Conservation (phyloP, 306 rosid genomes). For the Malus sieversii region DNA sequence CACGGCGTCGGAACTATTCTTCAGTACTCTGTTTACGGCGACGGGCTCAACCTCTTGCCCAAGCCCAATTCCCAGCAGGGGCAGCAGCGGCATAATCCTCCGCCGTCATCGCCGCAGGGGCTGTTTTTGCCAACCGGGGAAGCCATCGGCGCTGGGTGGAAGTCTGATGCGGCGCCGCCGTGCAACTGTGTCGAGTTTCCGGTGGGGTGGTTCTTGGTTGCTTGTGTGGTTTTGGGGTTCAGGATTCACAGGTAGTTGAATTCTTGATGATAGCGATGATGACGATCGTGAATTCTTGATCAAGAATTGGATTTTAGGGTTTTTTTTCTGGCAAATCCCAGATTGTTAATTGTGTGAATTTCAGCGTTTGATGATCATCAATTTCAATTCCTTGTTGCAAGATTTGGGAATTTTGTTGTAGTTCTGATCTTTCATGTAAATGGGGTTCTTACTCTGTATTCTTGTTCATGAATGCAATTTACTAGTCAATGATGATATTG, state of each 20-base stretch:
- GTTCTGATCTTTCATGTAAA: neutral
- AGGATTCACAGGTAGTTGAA: conserved; percentile 20
- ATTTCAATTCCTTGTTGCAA: neutral
- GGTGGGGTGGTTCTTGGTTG: conserved; percentile 23
- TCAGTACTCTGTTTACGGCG: conserved; percentile 39
- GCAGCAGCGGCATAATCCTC: neutral
- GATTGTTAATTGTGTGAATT: neutral
- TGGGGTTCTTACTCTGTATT: neutral
- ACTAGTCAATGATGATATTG: neutral
- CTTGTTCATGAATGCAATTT: neutral
- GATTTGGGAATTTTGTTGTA: neutral
- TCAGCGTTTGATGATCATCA: neutral
- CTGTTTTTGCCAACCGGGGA: neutral
- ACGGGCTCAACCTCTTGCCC: conserved; percentile 3
- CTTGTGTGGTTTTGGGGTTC: conserved; percentile 14
- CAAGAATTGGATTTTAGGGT: neutral
- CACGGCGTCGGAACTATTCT: conserved; percentile 44
- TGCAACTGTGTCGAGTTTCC: conserved; percentile 22
- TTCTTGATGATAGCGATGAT: neutral
- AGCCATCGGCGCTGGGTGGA: neutral
- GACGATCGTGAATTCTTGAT: neutral
- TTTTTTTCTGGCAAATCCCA: neutral
- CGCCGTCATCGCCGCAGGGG: neutral
- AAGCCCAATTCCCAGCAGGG: neutral
- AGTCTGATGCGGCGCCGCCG: conserved; percentile 16